Evolutionary conservation across 768 basidiomycete species (phyloP).

Genomic region (Fomitopsis serialis): DNA sequence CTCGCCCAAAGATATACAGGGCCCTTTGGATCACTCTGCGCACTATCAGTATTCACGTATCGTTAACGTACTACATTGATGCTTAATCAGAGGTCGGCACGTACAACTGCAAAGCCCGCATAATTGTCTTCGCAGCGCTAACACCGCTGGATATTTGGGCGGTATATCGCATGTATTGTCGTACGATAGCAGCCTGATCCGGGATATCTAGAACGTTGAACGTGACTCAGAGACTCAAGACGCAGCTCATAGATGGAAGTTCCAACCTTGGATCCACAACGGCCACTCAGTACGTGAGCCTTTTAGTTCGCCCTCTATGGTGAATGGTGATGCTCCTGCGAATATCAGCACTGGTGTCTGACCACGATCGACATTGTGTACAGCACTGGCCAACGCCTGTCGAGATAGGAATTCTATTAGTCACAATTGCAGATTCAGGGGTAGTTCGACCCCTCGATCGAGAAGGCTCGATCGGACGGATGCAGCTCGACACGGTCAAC

Average conservation of each 20-base stretch:
- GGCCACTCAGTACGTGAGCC: conserved; percentile 71
- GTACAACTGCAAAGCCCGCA: conserved; percentile 66
- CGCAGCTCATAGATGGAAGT: background rate
- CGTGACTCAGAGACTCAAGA: background rate
- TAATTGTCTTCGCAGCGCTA: conserved; percentile 44
- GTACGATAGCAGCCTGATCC: conserved; percentile 63
- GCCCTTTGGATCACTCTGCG: conserved; percentile 62
- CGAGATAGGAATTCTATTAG: background rate
- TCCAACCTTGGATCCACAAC: conserved; percentile 61
- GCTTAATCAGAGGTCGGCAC: conserved; percentile 8
- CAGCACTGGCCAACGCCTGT: conserved; percentile 61
- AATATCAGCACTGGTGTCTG: conserved; percentile 64
- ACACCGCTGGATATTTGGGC: conserved; percentile 52
- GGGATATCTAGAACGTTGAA: conserved; percentile 48
- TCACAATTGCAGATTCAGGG: background rate
- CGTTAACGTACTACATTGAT: background rate
- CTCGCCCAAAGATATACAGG: conserved; percentile 73
- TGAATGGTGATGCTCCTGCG: conserved; percentile 63
- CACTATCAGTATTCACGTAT: conserved; percentile 34
- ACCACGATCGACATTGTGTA: conserved; percentile 65
- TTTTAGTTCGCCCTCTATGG: conserved; percentile 46
- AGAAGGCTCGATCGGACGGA: too few relatives aligned
- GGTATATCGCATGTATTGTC: conserved; percentile 70
- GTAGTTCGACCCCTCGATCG: background rate
- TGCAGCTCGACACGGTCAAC: background rate